Evolutionary conservation across 257 asterid species (phyloP).

Genomic region (Asclepias syriaca): DNA sequence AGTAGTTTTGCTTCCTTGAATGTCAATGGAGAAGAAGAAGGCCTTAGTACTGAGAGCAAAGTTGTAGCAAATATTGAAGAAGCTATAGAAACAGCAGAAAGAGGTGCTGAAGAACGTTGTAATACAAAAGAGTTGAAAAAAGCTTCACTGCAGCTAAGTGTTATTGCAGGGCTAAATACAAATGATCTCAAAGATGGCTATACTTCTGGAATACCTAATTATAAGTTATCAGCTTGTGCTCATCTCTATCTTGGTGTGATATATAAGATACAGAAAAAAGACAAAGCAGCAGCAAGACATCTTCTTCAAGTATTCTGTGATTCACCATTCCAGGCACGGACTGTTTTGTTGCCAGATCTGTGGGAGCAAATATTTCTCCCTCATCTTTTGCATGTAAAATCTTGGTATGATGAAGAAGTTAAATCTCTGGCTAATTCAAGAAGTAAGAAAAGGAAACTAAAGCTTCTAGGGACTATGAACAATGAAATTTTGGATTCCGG

Average conservation of each 20-base stretch:
- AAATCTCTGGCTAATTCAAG: conserved; percentile 28
- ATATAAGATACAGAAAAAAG: conserved; percentile 61
- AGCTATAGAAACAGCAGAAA: conserved; percentile 64
- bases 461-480: conserved; percentile 45
- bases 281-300: conserved; percentile 59
- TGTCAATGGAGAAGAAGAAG: conserved; percentile 34
- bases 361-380: conserved; percentile 66
- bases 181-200: conserved; percentile 44
- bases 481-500: conserved; percentile 55
- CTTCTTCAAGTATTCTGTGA: conserved; percentile 64
- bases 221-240: conserved; percentile 78
- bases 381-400: conserved; percentile 53
- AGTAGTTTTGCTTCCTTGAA: conserved; percentile 52
- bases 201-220: conserved; percentile 66
- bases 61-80: conserved; percentile 60
- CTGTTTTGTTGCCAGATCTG: conserved; percentile 46
- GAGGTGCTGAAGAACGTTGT: conserved; percentile 49
- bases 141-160: conserved; percentile 79
- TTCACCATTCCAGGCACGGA: conserved; percentile 67
- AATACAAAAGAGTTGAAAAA: conserved; percentile 54
- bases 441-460: conserved; percentile 23
- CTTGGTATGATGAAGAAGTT: conserved; percentile 52
- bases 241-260: conserved; percentile 77
- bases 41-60: conserved; percentile 40
- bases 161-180: conserved; percentile 69